Conservation (phyloP, 2,329 filamentous ascomycete genomes). For the Fonsecaea erecta region DNA sequence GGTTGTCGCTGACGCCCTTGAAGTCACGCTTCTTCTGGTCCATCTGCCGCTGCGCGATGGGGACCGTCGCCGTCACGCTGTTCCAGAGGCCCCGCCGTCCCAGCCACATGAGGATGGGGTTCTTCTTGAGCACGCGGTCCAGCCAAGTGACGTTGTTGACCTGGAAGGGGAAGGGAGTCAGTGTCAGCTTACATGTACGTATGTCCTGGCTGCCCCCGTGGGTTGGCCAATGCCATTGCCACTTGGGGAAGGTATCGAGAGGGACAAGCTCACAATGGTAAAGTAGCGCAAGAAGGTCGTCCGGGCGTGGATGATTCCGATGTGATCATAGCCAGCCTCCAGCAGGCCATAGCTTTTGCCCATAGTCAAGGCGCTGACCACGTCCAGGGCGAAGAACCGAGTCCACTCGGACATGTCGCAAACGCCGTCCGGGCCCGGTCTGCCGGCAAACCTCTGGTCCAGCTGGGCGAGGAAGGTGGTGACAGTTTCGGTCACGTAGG, state of each 20-base stretch:
- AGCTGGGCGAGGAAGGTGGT: conserved; percentile 34
- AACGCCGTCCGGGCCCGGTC: conserved; percentile 16
- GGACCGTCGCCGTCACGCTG: conserved; percentile 38
- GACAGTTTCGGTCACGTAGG: conserved; percentile 21
- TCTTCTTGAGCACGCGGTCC: conserved; percentile 41
- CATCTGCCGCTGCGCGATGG: conserved; percentile 70
- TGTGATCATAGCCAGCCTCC: conserved; percentile 41
- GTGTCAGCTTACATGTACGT: background rate
- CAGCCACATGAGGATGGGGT: conserved; percentile 45
- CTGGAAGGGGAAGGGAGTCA: background rate
- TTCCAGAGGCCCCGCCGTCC: conserved; percentile 19
- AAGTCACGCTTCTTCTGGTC: conserved; percentile 49
- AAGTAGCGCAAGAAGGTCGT: conserved; percentile 38
- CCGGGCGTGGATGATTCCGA: conserved; percentile 40
- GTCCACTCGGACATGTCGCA: conserved; percentile 43
- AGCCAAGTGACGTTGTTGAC: conserved; percentile 44
- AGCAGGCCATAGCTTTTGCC: conserved; percentile 42
- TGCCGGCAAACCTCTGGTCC: conserved; percentile 21
- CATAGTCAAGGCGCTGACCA: conserved; percentile 44
- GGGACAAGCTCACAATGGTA: conserved; percentile 15
- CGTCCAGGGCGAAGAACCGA: conserved; percentile 44
- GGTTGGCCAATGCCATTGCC: background rate
- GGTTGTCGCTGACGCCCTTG: conserved; percentile 8
- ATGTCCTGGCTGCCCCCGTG: too few relatives aligned
- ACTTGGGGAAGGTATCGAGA: background rate